Conservation (phyloP, 331 rosid genomes). For the Quercus lobata region DNA sequence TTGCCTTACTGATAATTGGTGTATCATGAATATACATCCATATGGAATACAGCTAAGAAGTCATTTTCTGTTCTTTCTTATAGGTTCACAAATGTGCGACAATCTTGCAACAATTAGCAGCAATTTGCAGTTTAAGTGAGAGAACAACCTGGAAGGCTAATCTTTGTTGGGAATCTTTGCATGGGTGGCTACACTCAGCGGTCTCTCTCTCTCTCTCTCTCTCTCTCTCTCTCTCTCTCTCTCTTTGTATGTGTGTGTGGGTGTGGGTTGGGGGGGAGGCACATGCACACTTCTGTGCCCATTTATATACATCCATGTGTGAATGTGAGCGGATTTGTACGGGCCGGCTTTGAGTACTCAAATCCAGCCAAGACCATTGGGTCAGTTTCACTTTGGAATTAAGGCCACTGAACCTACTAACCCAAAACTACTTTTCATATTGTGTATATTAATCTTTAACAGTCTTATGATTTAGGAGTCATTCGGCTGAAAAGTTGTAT, state of each 20-base stretch:
- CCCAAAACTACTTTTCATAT: background rate
- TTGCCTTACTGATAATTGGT: background rate
- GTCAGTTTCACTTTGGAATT: background rate
- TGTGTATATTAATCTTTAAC: background rate
- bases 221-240: slow-evolving; percentile 25
- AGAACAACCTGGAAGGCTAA: slow-evolving; percentile 69
- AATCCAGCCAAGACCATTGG: background rate
- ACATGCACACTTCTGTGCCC: background rate
- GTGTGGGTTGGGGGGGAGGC: background rate
- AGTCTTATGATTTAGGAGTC: background rate
- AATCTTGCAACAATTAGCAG: slow-evolving; percentile 90
- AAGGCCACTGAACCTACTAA: background rate
- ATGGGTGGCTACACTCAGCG: slow-evolving; percentile 86
- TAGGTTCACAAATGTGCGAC: slow-evolving; percentile 99
- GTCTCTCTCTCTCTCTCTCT: slow-evolving; percentile 51
- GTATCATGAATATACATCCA: slow-evolving; percentile 6
- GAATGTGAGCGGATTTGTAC: background rate
- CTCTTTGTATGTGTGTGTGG: slow-evolving; percentile 11
- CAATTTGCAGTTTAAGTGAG: slow-evolving; percentile 81
- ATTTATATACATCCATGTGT: background rate
- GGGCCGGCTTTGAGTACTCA: background rate
- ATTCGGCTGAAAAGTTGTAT: no score
- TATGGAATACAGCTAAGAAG: slow-evolving; percentile 11
- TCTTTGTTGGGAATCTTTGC: slow-evolving; percentile 82
- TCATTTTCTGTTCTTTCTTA: slow-evolving; percentile 4